Conservation (phyloP, 768 basidiomycete genomes). For the Cystobasidium ongulense region DNA sequence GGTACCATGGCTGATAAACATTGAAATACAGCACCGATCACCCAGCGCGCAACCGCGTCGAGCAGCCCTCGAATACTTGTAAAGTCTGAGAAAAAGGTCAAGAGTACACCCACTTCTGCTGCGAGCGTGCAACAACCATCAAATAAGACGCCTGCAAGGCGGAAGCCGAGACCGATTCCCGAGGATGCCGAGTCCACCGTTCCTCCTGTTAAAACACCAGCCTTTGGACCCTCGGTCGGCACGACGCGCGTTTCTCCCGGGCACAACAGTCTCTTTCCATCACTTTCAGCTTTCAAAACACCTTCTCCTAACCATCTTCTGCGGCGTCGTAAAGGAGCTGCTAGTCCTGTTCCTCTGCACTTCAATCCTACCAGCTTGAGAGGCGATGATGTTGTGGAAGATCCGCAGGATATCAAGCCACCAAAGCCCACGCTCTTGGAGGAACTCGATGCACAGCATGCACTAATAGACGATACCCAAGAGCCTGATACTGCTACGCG, state of each 20-base stretch:
- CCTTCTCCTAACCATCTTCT: constrained; percentile 19
- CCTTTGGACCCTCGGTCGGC: no score
- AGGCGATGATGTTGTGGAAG: constrained; percentile 1
- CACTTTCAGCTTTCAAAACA: constrained; percentile 11
- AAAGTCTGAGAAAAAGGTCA: no score
- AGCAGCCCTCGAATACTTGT: no score
- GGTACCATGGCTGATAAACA: no score
- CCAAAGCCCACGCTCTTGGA: constrained; percentile 12
- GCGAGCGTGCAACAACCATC: no score
- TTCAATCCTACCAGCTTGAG: constrained; percentile 5
- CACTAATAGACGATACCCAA: not conserved
- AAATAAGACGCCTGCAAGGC: not conserved
- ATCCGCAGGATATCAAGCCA: not conserved
- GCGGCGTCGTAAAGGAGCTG: not conserved
- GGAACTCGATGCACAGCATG: not conserved
- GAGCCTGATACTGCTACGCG: constrained; percentile 1
- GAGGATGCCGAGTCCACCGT: no score
- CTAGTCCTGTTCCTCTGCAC: constrained; percentile 12
- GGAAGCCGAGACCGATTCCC: not conserved
- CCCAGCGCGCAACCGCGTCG: no score
- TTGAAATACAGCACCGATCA: no score
- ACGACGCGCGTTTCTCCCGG: not conserved
- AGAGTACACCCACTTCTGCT: no score
- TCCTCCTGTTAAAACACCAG: not conserved
- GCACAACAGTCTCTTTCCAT: not conserved